These are phyloP conservation scores for Osmanthus fragrans DNA, from an alignment of 257 asterid species.

Conservation along the genomic window DNA sequence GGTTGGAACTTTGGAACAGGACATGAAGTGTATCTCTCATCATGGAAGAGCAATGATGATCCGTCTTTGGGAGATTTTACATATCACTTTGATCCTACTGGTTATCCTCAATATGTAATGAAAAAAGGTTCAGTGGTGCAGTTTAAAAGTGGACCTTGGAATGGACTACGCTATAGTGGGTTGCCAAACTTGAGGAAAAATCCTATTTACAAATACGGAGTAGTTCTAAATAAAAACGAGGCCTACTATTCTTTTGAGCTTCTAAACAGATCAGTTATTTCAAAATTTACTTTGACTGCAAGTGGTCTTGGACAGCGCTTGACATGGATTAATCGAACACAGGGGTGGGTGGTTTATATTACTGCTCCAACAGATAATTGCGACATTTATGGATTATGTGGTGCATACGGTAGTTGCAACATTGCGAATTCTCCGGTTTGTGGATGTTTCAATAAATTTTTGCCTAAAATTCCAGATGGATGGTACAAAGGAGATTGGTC, in stretches of 20 bases:
- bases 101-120: slow-evolving; percentile 33
- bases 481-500: slow-evolving; percentile 33
- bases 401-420: slow-evolving; percentile 32
- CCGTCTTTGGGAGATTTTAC: slow-evolving; percentile 42
- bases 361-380: slow-evolving; percentile 29
- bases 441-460: slow-evolving; percentile 33
- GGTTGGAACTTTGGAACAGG: slow-evolving; percentile 37
- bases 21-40: slow-evolving; percentile 20
- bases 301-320: slow-evolving; percentile 15
- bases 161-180: too few species aligned
- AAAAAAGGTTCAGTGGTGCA: neutral
- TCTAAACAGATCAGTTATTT: slow-evolving; percentile 20
- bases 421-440: slow-evolving; percentile 25
- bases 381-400: slow-evolving; percentile 33
- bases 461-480: slow-evolving; percentile 6
- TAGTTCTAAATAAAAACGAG: slow-evolving; percentile 19
- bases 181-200: neutral
- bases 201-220: neutral
- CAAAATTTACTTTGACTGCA: slow-evolving; percentile 15
- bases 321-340: slow-evolving; percentile 19
- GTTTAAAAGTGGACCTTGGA: neutral
- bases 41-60: slow-evolving; percentile 40
- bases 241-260: slow-evolving; percentile 33
- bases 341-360: slow-evolving; percentile 20
- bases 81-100: slow-evolving; percentile 25